These are phyloP conservation scores for Viola pubescens DNA, from an alignment of 441 rosid genomes.

Conservation along the genomic window DNA sequence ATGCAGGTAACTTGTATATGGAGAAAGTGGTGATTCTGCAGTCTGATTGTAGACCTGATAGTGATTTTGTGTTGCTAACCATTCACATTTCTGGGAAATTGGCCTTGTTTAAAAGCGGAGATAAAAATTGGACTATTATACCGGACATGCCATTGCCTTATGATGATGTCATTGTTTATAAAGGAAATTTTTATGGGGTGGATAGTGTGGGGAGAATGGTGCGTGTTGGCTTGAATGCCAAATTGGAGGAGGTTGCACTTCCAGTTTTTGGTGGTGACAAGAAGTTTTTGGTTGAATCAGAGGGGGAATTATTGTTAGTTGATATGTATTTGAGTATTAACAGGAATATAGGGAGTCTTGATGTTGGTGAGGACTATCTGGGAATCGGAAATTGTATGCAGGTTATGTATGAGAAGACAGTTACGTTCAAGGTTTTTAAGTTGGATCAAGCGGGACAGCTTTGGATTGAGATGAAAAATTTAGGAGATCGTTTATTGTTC, in stretches of 20 bases:
- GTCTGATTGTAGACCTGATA: constrained; percentile 19
- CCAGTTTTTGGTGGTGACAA: constrained; percentile 84
- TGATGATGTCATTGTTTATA: constrained; percentile 65
- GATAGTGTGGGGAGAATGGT: constrained; percentile 67
- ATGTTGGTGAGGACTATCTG: constrained; percentile 23
- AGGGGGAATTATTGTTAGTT: constrained; percentile 61
- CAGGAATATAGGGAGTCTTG: constrained; percentile 29
- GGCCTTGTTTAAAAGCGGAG: constrained; percentile 55
- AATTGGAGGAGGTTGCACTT: constrained; percentile 26
- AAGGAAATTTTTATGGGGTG: constrained; percentile 63
- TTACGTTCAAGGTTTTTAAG: constrained; percentile 56
- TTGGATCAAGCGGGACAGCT: constrained; percentile 34
- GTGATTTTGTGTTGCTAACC: constrained; percentile 55
- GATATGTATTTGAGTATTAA: constrained; percentile 75
- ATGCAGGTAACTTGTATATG: constrained; percentile 47
- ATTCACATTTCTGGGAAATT: constrained; percentile 81
- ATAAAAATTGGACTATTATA: constrained; percentile 58
- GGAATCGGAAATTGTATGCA: constrained; percentile 27
- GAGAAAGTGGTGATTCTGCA: constrained; percentile 63
- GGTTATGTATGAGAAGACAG: constrained; percentile 60
- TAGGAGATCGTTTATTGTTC: constrained; percentile 60
- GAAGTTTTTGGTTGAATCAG: constrained; percentile 77
- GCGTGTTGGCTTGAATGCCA: constrained; percentile 34
- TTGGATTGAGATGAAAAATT: constrained; percentile 51
- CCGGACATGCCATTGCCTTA: constrained; percentile 72